phyloP scores from a whole-genome alignment of 2,329 filamentous ascomycete species.

The Calonectria pteridis region DNA sequence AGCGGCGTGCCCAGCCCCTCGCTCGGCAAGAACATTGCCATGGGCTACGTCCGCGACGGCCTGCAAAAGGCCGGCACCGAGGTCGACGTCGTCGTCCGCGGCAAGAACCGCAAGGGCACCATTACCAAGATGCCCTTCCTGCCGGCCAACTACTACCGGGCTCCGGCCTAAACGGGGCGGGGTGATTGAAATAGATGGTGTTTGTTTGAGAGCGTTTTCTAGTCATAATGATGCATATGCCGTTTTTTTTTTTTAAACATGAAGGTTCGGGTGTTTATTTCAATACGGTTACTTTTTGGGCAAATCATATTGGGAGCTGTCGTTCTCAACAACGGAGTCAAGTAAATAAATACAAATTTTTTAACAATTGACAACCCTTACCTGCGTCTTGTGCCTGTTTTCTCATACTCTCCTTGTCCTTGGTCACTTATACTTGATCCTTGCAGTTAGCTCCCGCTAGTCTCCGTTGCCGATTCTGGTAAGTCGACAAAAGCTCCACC shows the following conservation, averaged over 20 bases:
- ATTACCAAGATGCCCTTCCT: conserved; percentile 94
- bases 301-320: conserved; percentile 7
- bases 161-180: not conserved
- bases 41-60: conserved; percentile 90
- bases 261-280: conserved; percentile 10
- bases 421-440: not conserved
- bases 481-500: not conserved
- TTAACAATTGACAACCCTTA: not conserved
- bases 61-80: conserved; percentile 88
- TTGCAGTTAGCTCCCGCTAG: not conserved
- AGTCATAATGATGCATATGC: conserved; percentile 8
- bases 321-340: conserved; percentile 9
- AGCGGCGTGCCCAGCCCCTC: conserved; percentile 92
- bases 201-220: not conserved
- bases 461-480: not conserved
- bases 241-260: not conserved
- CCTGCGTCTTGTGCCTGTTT: not conserved
- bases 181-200: not conserved
- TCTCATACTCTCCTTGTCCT: not conserved
- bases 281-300: conserved; percentile 20
- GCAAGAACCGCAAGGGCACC: conserved; percentile 78
- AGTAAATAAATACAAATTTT: conserved; percentile 7
- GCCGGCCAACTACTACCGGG: conserved; percentile 76
- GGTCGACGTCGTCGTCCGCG: conserved; percentile 81
- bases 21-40: conserved; percentile 91